phyloP scores from a whole-genome alignment of 2,329 filamentous ascomycete species.

The Aschersonia sp. region DNA sequence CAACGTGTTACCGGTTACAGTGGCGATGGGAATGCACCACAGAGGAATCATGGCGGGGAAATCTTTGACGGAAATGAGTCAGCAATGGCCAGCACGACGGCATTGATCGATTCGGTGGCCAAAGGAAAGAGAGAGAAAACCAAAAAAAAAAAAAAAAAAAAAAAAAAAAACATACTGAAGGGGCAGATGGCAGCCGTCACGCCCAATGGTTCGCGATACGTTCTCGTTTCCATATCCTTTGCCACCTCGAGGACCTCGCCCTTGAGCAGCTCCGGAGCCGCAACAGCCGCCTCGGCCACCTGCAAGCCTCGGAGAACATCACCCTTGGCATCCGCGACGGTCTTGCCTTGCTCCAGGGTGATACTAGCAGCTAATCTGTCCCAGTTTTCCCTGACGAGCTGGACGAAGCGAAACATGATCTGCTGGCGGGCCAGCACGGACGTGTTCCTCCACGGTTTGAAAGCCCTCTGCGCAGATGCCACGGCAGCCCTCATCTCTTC shows the following conservation, averaged over 20 bases:
- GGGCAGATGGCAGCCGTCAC: conserved; percentile 76
- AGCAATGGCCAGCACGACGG: no score
- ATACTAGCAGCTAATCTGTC: conserved; percentile 74
- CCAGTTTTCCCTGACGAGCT: conserved; percentile 71
- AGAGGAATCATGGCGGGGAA: conserved; percentile 87
- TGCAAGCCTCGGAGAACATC: conserved; percentile 72
- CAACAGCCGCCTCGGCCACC: conserved; percentile 72
- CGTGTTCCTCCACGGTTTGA: conserved; percentile 57
- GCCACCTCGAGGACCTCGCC: conserved; percentile 74
- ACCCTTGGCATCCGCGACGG: conserved; percentile 66
- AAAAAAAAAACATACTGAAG: conserved; percentile 43
- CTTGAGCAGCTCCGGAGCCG: conserved; percentile 66
- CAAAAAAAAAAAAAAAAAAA: conserved; percentile 5
- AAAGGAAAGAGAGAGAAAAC: neutral
- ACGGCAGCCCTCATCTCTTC: conserved; percentile 63
- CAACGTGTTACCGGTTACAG: conserved; percentile 70
- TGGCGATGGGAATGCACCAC: conserved; percentile 80
- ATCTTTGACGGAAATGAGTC: conserved; percentile 29
- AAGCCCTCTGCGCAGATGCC: conserved; percentile 61
- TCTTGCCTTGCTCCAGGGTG: conserved; percentile 80
- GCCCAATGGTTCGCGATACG: conserved; percentile 68
- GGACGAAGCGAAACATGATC: conserved; percentile 78
- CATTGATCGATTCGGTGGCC: no score
- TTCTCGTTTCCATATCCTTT: conserved; percentile 81
- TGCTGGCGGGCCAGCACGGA: conserved; percentile 63